A percentile compares a stretch with the other conserved stretches of the same genome.
Conservation (phyloP, 1,284 basidiomycete species). For the Moesziomyces antarcticus region DNA sequence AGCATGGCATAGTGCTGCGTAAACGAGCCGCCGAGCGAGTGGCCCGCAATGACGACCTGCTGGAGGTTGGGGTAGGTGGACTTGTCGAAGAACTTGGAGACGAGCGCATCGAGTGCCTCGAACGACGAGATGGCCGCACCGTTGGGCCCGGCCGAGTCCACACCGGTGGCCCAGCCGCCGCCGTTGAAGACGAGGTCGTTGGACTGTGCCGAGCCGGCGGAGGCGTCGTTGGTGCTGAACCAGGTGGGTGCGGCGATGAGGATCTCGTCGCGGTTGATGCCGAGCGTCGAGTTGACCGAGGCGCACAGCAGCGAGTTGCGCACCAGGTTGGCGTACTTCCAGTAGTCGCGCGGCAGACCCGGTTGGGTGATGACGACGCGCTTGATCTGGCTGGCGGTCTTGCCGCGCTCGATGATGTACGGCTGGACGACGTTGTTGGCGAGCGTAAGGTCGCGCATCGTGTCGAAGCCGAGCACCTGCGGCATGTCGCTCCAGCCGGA, state of each 20-base stretch:
- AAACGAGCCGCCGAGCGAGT: slow-evolving; percentile 58
- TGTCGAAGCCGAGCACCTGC: slow-evolving; percentile 61
- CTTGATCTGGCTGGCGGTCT: slow-evolving; percentile 47
- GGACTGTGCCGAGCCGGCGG: slow-evolving; percentile 47
- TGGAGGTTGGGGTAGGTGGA: slow-evolving; percentile 54
- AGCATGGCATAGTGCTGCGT: slow-evolving; percentile 63
- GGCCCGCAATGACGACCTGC: slow-evolving; percentile 58
- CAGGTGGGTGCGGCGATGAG: slow-evolving; percentile 56
- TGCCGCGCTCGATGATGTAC: slow-evolving; percentile 49
- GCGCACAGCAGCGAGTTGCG: slow-evolving; percentile 57
- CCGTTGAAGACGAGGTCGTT: slow-evolving; percentile 50
- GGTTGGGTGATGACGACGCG: slow-evolving; percentile 56
- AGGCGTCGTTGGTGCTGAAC: slow-evolving; percentile 42
- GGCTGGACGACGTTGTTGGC: slow-evolving; percentile 45
- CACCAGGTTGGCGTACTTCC: slow-evolving; percentile 62
- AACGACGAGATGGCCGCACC: slow-evolving; percentile 41
- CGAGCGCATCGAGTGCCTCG: slow-evolving; percentile 53
- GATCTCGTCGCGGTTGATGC: slow-evolving; percentile 50
- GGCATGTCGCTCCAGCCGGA: slow-evolving; percentile 59
- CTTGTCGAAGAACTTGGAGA: slow-evolving; percentile 56
- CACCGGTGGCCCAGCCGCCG: slow-evolving; percentile 46
- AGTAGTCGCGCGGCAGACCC: slow-evolving; percentile 55
- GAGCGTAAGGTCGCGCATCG: slow-evolving; percentile 49
- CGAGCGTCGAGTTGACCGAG: slow-evolving; percentile 43
- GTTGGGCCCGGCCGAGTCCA: slow-evolving; percentile 45